phyloP scores from a whole-genome alignment of 352 stramenopile genomes.

The Phytopythium helicoides region DNA sequence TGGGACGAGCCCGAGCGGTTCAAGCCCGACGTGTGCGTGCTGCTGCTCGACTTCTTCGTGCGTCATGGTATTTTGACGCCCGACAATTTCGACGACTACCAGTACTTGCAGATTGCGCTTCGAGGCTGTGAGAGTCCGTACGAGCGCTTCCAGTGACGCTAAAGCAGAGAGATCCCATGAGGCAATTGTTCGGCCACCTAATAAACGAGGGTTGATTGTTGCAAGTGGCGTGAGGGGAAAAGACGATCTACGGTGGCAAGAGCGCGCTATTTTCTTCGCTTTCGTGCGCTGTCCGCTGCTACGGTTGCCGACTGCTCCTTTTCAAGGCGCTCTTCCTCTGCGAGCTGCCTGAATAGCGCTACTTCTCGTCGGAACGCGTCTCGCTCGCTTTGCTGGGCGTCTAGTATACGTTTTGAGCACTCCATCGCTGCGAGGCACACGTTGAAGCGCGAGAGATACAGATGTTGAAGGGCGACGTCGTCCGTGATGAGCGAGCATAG shows the following conservation, averaged over 20 bases:
- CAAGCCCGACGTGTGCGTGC: constrained; percentile 68
- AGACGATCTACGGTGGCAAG: neutral
- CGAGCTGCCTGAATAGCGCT: constrained; percentile 39
- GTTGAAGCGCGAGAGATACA: constrained; percentile 75
- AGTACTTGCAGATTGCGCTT: constrained; percentile 34
- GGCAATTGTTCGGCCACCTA: no score
- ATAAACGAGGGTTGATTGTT: constrained; percentile 1
- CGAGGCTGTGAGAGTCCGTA: constrained; percentile 25
- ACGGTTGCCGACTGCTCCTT: constrained; percentile 5
- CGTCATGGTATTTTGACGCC: constrained; percentile 63
- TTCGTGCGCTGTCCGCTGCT: constrained; percentile 21
- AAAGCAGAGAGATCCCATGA: no score
- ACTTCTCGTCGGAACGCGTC: constrained; percentile 67
- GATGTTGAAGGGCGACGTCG: constrained; percentile 62
- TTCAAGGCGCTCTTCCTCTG: constrained; percentile 13
- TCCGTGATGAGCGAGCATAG: constrained; percentile 64
- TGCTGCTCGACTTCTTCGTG: constrained; percentile 65
- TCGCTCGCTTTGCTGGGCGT: constrained; percentile 48
- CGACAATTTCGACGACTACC: constrained; percentile 49
- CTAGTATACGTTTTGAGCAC: constrained; percentile 48
- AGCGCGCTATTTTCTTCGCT: constrained; percentile 58
- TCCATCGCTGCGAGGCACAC: constrained; percentile 51
- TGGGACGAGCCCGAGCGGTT: constrained; percentile 50
- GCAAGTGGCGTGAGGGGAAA: neutral
- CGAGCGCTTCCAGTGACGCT: constrained; percentile 9